Evolutionary conservation across 768 basidiomycete genomes (phyloP).

Genomic region (Strobilomyces confusus): DNA sequence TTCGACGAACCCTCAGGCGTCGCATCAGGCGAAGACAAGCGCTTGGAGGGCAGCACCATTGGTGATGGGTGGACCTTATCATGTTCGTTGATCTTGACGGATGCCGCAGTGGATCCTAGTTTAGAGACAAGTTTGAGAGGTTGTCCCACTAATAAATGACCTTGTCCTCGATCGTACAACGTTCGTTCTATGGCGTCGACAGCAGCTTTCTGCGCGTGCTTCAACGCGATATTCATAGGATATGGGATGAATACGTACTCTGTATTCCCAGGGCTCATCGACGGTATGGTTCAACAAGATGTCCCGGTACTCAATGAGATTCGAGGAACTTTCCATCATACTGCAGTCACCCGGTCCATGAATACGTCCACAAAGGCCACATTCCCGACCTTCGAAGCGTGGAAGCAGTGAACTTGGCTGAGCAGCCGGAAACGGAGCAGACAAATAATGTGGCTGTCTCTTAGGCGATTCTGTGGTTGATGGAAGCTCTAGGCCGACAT

Average conservation of each 20-base stretch:
- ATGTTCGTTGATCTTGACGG: constrained; percentile 10
- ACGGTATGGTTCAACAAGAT: constrained; percentile 61
- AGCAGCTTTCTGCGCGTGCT: constrained; percentile 49
- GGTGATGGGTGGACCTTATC: not conserved
- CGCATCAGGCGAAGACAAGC: constrained; percentile 31
- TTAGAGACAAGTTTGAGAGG: constrained; percentile 53
- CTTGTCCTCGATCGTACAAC: constrained; percentile 51
- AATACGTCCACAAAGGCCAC: constrained; percentile 57
- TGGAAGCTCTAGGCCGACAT: constrained; percentile 5
- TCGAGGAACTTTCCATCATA: constrained; percentile 63
- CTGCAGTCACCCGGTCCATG: constrained; percentile 52
- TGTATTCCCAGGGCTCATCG: constrained; percentile 61
- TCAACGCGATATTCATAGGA: constrained; percentile 6
- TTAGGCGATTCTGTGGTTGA: not conserved
- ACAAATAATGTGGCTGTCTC: constrained; percentile 3
- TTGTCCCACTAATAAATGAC: constrained; percentile 56
- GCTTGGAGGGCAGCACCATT: constrained; percentile 31
- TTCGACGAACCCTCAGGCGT: constrained; percentile 30
- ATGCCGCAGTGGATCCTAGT: constrained; percentile 13
- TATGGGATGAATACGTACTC: constrained; percentile 40
- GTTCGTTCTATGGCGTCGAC: constrained; percentile 67
- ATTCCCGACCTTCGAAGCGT: constrained; percentile 27
- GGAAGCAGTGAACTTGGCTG: constrained; percentile 2
- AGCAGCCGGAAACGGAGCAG: not conserved
- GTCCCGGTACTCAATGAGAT: constrained; percentile 65